Percentiles rank a stretch among this genome's conserved stretches.
Conservation (phyloP, 169 alveolate species). For the Theileria annulata region DNA sequence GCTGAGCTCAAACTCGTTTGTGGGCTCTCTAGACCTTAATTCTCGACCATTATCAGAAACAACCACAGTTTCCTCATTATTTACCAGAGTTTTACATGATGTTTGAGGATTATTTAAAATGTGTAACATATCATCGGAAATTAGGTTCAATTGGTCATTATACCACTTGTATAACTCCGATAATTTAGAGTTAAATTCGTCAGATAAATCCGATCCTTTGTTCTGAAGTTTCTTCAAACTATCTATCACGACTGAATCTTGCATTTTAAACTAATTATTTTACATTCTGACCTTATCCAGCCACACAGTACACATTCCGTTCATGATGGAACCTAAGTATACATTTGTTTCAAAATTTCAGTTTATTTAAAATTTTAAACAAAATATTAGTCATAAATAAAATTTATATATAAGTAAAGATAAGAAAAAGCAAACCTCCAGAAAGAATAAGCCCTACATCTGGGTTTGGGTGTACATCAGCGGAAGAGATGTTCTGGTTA, state of each 20-base stretch:
- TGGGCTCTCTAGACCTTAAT: neutral
- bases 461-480: conserved; percentile 42
- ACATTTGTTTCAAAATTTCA: neutral
- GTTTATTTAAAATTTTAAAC: neutral
- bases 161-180: conserved; percentile 31
- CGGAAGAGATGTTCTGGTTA: conserved; percentile 22
- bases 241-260: conserved; percentile 7
- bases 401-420: neutral
- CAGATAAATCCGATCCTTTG: neutral
- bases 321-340: conserved; percentile 16
- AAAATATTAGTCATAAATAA: neutral
- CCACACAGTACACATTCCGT: conserved; percentile 49
- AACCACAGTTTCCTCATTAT: neutral
- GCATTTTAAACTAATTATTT: conserved; percentile 9
- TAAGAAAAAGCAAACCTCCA: conserved; percentile 32
- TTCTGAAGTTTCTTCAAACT: conserved; percentile 5
- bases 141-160: conserved; percentile 9
- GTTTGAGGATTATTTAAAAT: conserved; percentile 1
- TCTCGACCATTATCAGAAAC: neutral
- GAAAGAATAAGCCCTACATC: conserved; percentile 45
- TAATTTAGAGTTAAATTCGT: conserved; percentile 19
- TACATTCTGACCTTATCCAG: conserved; percentile 12
- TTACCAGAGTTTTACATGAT: neutral
- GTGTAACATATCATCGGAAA: conserved; percentile 20
- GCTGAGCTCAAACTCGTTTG: neutral